Base-by-base conservation (phyloP, 192 early-diverging fungal species). In the Chytriomyces hyalinus region DNA sequence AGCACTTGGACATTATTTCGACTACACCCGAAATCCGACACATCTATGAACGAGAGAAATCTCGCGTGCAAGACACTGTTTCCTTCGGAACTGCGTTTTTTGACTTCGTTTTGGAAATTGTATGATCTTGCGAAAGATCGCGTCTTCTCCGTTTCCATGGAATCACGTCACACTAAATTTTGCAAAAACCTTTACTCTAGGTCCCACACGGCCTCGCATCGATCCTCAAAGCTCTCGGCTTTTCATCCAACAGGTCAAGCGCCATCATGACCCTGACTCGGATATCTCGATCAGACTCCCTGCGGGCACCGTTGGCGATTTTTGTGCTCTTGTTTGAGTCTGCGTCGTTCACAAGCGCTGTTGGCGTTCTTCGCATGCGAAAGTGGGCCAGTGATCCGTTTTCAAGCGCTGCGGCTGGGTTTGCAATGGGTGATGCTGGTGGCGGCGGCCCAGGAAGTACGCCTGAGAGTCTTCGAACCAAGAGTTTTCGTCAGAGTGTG, bases 51-150 rank as follows among this genome's bases (percentile, higher is more conserved):
- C 6, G 36, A 8, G 57, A 73, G 26, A 36, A n/a, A 15, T 6
- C 11, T 8, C 8, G 11, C 6, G 10, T 73, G 28, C 51, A 63
- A n/a, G n/a, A 62, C n/a, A 66, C 63, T 26, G 48, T 76, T 66
- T 26, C 20, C 4, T 76, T 76, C 50, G 74, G 74, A 65, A 15
- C 48, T 20, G 74, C 74, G 7, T 49, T 76, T 26, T 76, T 67
- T 49, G 15, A 49, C n/a, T 9, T 66, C 6, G 22, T 76, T 7
- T 10, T 66, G 10, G 65, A 67, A 15, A 73, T 73, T 43, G 70
- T 71, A 17, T 74, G 9, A 9, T 4, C 17, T 59, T 59, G n/a
- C 36, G 36, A 36, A 36, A 2, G 36, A 36, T 36, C 36, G 36
- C 51, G 50, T 24, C 44, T 71, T 71, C 15, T 15, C 50, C 11